Evolutionary conservation across 148 eudicot genomes (phyloP), one percentile per base, ranked within the genome.

Genomic region (Salicornia ramosissima): DNA sequence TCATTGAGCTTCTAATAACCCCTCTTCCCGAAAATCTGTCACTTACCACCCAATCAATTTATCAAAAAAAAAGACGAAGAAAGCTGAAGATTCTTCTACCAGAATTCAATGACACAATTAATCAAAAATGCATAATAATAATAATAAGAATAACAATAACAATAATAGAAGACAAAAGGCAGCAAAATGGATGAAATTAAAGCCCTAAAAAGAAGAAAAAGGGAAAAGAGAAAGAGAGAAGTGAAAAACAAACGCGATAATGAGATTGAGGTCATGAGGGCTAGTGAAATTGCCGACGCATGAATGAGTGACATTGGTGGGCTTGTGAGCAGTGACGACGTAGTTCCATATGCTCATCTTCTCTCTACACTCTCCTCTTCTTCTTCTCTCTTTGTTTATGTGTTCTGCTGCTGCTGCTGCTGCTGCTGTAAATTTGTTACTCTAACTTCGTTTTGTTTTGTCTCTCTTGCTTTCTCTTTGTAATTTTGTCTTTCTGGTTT

Each of bases 271-370:
- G 50, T 93, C 98, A 24, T 86, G 87, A 52, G 95, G 89, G 42
- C 85, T 81, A 58, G 98, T 93, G 85, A 93, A 93, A 72, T 88
- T 88, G 79, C 98, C 98, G 75, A 90, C 96, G 68, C 96, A 90
- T 0, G 98, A 93, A 75, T 93, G 96, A 6, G 98, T 93, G 12
- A 90, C 98, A 61, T 90, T 93, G 29, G 98, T 93, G 14, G 98
- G 98, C 83, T 93, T 93, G 82, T 93, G 98, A 71, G 96, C 96
- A 47, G 98, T 93, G 46, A 90, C 98, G 1, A 86, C 98, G 63
- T 93, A 93, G 76, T 93, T 93, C 91, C 91, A 93, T 63, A 83
- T 47, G 65, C 96, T 93, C 96, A 88, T 90, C 65, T 72, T 71
- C 60, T 61, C 15, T 24, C 52, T 69, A 29, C 30, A 34, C 57